Base-by-base conservation (phyloP, 306 rosid genomes). In the Quercus mongolica region DNA sequence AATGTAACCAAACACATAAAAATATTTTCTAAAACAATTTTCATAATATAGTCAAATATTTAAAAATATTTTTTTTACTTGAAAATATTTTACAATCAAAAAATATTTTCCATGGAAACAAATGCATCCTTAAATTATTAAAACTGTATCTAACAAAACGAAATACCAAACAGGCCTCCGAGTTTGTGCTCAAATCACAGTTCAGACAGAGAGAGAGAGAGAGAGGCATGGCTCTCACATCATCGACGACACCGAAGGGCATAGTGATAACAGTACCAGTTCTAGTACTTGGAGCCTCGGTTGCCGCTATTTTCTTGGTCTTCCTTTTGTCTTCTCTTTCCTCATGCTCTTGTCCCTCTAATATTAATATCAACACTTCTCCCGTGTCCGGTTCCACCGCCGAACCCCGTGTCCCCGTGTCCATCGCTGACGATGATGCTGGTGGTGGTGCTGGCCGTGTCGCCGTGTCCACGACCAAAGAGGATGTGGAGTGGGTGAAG, bases 401-500 rank as follows among this genome's bases (percentile, higher is more conserved):
- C 31, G 81, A 5, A 62, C 26, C 44, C 79, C 73, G 63, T 28
- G 59, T 17, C 38, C 58, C 68, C 2, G 67, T n/a, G 1, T 19
- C 73, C 28, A 13, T 6, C n/a, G 23, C 73, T 25, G 54, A 3
- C 1, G 21, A 8, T 25, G 82, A 31, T 52, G 73, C 14, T 71
- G 49, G 79, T 17, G 79, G 12, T 19, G 71, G 54, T 28, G 46
- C 46, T 3, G 54, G 54, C 54, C 59, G 69, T 13, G 63, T 54
- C 28, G 75, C 61, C 4, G 56, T 68, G 64, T 70, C 70, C 11
- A 86, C 91, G 30, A 87, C 76, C 63, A 82, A 84, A 85, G 97
- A 88, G 23, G 98, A 94, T 49, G 92, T 94, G 59, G 92, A 94
- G 63, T 94, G 98, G 98, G 88, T 94, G 70, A 89, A 78, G 83